phyloP scores from a whole-genome alignment of 139 green algal species.

The Dunaliella sp. region DNA sequence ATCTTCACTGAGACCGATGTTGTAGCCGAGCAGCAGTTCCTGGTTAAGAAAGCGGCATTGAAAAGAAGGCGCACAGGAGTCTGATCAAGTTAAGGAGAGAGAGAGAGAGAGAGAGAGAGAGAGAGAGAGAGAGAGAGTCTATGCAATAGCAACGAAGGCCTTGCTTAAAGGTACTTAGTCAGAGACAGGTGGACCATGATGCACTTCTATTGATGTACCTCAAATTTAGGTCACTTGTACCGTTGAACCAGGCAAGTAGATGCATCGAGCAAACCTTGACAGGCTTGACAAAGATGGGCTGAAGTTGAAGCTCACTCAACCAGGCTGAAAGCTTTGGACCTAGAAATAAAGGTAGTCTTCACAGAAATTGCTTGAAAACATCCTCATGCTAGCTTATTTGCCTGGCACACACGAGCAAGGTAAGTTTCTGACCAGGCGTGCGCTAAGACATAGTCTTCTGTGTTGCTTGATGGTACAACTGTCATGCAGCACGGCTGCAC shows the following conservation, averaged over 20 bases:
- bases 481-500: too few relatives aligned
- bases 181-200: neutral
- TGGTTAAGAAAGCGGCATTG: slow-evolving; percentile 12
- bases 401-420: neutral
- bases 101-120: too few relatives aligned
- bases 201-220: too few relatives aligned
- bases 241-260: too few relatives aligned
- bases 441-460: neutral
- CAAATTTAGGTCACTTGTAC: too few relatives aligned
- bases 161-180: neutral
- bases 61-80: neutral
- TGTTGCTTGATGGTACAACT: too few relatives aligned
- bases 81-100: neutral
- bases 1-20: slow-evolving; percentile 52
- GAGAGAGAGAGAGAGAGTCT: too few relatives aligned
- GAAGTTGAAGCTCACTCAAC: too few relatives aligned
- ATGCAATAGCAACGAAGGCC: neutral
- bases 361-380: neutral
- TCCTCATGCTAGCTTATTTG: neutral
- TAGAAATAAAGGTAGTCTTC: too few relatives aligned
- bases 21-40: slow-evolving; percentile 45
- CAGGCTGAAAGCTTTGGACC: too few relatives aligned
- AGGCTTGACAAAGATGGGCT: too few relatives aligned
- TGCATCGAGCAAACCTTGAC: too few relatives aligned
- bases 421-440: neutral